Conservation (phyloP, 2,329 filamentous ascomycete species). For the Cladosporium velox region DNA sequence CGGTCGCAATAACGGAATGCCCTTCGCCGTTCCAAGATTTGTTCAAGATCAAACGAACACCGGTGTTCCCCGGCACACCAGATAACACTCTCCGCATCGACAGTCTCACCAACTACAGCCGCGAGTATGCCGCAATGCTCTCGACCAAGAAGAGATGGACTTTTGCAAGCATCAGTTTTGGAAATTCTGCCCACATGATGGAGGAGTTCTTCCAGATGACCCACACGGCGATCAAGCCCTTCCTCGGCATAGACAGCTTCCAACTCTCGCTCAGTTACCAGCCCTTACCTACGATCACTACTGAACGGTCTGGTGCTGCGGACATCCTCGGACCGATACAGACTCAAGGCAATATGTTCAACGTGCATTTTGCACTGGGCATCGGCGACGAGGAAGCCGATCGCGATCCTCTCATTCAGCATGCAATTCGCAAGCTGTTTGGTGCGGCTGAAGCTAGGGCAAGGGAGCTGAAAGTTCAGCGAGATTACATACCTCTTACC, state of each 20-base stretch:
- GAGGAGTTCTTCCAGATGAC: conserved; percentile 29
- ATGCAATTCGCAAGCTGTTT: neutral
- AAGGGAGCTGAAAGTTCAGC: conserved; percentile 15
- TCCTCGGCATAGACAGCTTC: conserved; percentile 24
- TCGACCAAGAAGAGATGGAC: conserved; percentile 27
- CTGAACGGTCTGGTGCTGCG: neutral
- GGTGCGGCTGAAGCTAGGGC: neutral
- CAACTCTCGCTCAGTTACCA: conserved; percentile 26
- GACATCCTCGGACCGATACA: conserved; percentile 16
- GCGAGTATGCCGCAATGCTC: conserved; percentile 25
- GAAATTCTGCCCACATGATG: conserved; percentile 26
- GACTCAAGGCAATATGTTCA: conserved; percentile 21
- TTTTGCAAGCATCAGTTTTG: conserved; percentile 28
- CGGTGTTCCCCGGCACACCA: conserved; percentile 26
- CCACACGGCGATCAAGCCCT: conserved; percentile 22
- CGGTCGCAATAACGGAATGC: conserved; percentile 1
- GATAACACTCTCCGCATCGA: conserved; percentile 28
- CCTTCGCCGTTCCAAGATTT: conserved; percentile 27
- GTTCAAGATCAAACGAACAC: conserved; percentile 21
- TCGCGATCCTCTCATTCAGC: neutral
- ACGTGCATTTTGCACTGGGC: conserved; percentile 11
- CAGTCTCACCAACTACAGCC: conserved; percentile 25
- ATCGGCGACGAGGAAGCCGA: neutral
- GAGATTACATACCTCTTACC: conserved; percentile 37
- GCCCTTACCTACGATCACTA: conserved; percentile 25